Conservation (phyloP, 805 yeast species). For the Sungouiozyma ichnusensis region DNA sequence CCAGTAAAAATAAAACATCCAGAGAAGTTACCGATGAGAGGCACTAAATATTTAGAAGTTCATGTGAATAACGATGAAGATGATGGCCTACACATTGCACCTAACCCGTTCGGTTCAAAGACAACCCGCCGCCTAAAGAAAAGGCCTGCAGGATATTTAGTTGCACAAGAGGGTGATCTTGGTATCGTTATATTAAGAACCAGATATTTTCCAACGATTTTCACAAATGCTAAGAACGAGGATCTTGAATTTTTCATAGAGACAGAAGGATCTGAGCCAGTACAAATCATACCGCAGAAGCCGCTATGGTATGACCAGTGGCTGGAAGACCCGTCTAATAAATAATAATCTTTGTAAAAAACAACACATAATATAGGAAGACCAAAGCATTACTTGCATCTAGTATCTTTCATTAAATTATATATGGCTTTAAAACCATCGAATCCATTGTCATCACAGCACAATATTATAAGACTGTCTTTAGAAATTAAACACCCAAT, state of each 20-base stretch:
- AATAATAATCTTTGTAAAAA: too few relatives aligned
- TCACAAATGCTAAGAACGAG: constrained; percentile 11
- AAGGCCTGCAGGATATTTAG: constrained; percentile 49
- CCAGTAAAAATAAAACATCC: constrained; percentile 40
- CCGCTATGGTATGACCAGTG: constrained; percentile 17
- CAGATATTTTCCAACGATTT: constrained; percentile 31
- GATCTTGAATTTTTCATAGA: constrained; percentile 7
- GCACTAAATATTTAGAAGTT: constrained; percentile 7
- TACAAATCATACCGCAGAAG: constrained; percentile 11
- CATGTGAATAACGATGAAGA: constrained; percentile 4
- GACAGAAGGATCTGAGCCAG: background rate
- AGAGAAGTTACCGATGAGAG: background rate
- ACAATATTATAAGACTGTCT: too few relatives aligned
- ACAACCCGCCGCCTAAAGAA: constrained; percentile 21
- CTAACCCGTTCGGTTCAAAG: background rate
- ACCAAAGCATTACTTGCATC: too few relatives aligned
- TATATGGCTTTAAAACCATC: too few relatives aligned
- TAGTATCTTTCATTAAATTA: too few relatives aligned
- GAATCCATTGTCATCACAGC: too few relatives aligned
- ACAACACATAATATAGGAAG: too few relatives aligned
- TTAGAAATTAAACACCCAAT: too few relatives aligned
- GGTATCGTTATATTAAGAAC: constrained; percentile 57
- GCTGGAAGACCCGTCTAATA: background rate
- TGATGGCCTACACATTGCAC: background rate
- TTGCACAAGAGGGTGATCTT: constrained; percentile 44